phyloP scores from a whole-genome alignment of 75 land plant species.

The Ceratopteris richardii region DNA sequence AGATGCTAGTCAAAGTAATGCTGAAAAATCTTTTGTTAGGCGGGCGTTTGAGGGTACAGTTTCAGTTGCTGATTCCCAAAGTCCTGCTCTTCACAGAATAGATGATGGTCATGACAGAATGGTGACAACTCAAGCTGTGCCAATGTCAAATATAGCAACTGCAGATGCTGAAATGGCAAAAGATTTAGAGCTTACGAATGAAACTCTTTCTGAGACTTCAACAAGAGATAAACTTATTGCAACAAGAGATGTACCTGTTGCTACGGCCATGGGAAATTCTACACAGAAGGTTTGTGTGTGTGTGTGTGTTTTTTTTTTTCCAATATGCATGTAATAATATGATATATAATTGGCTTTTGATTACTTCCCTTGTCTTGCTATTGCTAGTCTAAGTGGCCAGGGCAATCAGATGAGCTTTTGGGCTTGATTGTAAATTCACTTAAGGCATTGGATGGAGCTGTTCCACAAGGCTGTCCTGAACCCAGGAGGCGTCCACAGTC shows the following conservation, averaged over 20 bases:
- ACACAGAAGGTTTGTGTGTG: too few relatives aligned
- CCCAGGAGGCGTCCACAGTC: constrained; percentile 79
- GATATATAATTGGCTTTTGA: neutral
- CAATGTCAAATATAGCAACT: constrained; percentile 45
- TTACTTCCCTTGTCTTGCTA: too few relatives aligned
- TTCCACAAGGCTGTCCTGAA: constrained; percentile 88
- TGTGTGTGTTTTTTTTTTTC: too few relatives aligned
- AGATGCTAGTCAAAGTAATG: neutral
- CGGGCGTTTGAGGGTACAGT: neutral
- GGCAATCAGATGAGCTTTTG: constrained; percentile 94
- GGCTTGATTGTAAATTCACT: constrained; percentile 89
- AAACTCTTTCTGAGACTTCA: too few relatives aligned
- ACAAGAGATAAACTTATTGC: too few relatives aligned
- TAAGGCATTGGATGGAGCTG: constrained; percentile 88
- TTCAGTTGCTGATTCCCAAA: constrained; percentile 6
- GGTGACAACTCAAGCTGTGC: constrained; percentile 51
- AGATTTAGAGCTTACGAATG: too few relatives aligned
- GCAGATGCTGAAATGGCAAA: constrained; percentile 3
- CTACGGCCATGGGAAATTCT: neutral
- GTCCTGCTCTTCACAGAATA: constrained; percentile 45
- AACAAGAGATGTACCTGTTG: too few relatives aligned
- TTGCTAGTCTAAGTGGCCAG: constrained; percentile 88
- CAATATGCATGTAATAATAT: too few relatives aligned
- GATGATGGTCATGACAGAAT: constrained; percentile 46
- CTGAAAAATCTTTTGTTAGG: neutral